Conservation (phyloP, 148 eudicot species). For the Rheum nobile region DNA sequence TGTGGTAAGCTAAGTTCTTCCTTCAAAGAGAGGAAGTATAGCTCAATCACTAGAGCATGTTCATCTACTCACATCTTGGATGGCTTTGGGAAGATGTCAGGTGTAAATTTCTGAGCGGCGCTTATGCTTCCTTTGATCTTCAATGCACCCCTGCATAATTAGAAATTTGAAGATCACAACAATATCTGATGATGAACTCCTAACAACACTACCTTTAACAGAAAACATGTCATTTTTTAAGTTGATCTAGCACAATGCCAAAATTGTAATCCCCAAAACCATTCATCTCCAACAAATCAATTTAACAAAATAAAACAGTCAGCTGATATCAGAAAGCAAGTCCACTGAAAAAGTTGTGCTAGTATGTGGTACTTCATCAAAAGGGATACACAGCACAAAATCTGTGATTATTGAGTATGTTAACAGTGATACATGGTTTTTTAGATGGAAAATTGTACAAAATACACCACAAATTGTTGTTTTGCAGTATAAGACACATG, state of each 20-base stretch:
- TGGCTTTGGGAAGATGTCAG: conserved; percentile 95
- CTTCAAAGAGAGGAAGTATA: neutral
- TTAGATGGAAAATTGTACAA: neutral
- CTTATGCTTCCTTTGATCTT: conserved; percentile 85
- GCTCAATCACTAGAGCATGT: neutral
- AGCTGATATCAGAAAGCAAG: neutral
- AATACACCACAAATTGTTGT: neutral
- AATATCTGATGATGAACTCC: neutral
- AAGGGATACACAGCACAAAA: neutral
- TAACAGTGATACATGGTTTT: neutral
- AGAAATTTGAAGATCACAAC: neutral
- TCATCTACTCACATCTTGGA: conserved; percentile 60
- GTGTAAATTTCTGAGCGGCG: conserved; percentile 94
- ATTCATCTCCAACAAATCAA: neutral
- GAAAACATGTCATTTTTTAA: neutral
- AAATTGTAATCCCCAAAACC: neutral
- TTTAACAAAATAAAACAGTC: neutral
- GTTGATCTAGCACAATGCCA: neutral
- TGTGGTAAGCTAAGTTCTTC: neutral
- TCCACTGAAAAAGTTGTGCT: no score
- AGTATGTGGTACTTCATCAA: no score
- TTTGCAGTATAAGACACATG: neutral
- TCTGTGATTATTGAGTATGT: neutral
- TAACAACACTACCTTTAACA: no score
- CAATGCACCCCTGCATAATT: conserved; percentile 50